These are phyloP conservation scores for Cyberlindnera suaveolens DNA, from an alignment of 805 yeast genomes.

Conservation along the genomic window DNA sequence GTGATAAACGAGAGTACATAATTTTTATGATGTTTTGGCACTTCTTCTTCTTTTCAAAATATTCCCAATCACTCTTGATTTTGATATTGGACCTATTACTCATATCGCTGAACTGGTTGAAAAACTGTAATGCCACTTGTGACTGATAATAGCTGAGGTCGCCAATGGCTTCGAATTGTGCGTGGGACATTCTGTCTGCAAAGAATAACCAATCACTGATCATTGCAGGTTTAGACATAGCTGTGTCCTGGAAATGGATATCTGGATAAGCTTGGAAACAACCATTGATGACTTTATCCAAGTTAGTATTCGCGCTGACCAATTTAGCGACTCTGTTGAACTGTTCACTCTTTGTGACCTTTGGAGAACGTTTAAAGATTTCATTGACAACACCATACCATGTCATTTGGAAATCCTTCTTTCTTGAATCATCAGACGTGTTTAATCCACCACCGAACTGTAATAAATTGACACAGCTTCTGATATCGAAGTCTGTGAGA, in stretches of 20 bases:
- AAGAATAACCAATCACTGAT: conserved; percentile 75
- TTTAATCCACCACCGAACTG: conserved; percentile 46
- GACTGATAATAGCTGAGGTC: conserved; percentile 50
- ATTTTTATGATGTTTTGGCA: conserved; percentile 9
- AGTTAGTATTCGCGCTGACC: conserved; percentile 40
- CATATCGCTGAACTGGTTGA: conserved; percentile 57
- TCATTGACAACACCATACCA: conserved; percentile 64
- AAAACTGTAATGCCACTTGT: conserved; percentile 54
- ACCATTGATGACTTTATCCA: conserved; percentile 64
- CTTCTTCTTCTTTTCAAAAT: conserved; percentile 16
- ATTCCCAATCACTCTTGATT: conserved; percentile 25
- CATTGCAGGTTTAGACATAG: conserved; percentile 49
- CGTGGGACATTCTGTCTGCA: conserved; percentile 50
- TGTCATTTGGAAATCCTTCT: conserved; percentile 55
- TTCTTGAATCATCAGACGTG: conserved; percentile 21
- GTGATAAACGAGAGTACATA: conserved; percentile 8
- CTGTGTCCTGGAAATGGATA: conserved; percentile 58
- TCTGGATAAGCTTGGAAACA: conserved; percentile 64
- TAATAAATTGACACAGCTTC: conserved; percentile 77
- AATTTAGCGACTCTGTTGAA: conserved; percentile 40
- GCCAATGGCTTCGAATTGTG: conserved; percentile 36
- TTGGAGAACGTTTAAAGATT: conserved; percentile 50
- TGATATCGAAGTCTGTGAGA: conserved; percentile 71
- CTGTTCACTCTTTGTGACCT: conserved; percentile 38
- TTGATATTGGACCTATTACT: conserved; percentile 30